A percentile compares a stretch with the other conserved stretches of the same genome.
These are phyloP conservation scores for Boletus fagicola DNA, from an alignment of 768 basidiomycete genomes.

Conservation along the genomic window DNA sequence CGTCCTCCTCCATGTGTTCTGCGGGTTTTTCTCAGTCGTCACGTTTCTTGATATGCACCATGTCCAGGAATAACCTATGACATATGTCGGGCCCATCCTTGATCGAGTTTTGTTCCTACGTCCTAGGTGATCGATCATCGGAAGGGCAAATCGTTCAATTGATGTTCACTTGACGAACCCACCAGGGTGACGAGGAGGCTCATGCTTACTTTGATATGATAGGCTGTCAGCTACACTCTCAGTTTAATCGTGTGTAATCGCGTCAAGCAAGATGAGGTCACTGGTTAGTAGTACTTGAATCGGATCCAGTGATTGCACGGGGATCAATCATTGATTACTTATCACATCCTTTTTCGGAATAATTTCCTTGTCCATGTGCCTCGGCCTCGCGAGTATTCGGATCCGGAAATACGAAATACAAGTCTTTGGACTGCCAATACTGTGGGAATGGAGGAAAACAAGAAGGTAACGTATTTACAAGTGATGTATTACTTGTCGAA, in stretches of 20 bases:
- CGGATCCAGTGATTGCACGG: too few species aligned
- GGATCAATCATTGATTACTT: neutral
- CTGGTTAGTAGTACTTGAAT: too few species aligned
- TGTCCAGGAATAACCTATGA: slow-evolving; percentile 47
- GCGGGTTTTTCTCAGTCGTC: slow-evolving; percentile 2
- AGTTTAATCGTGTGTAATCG: neutral
- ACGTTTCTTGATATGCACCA: neutral
- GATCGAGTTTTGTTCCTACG: neutral
- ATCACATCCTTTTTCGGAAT: slow-evolving; percentile 11
- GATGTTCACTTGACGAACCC: neutral
- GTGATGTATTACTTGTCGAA: neutral
- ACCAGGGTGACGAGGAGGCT: neutral
- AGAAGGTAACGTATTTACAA: neutral
- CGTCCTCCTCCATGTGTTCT: slow-evolving; percentile 98
- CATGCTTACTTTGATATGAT: neutral
- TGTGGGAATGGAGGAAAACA: neutral
- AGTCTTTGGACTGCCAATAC: neutral
- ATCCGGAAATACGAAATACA: slow-evolving; percentile 10
- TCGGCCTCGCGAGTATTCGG: slow-evolving; percentile 22
- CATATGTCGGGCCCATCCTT: slow-evolving; percentile 49
- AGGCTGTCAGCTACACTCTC: neutral
- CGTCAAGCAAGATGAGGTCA: neutral
- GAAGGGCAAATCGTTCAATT: too few species aligned
- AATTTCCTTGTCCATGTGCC: slow-evolving; percentile 22
- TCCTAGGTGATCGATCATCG: neutral